Evolutionary conservation across 345 rosid species (phyloP), one percentile per base, ranked within the genome.

Genomic region (Pistacia atlantica): DNA sequence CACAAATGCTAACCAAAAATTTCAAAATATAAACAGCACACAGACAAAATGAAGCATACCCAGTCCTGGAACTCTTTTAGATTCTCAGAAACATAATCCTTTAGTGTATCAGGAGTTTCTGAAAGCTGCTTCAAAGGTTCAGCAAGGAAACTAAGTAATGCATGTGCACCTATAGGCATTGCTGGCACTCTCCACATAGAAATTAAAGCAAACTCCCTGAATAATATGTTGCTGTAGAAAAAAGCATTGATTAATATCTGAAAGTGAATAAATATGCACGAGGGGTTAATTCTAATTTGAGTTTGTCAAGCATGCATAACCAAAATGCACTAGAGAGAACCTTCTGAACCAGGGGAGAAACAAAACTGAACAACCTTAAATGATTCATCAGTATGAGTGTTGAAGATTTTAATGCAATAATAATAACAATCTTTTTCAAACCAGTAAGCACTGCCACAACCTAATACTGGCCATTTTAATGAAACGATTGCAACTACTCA

Each of bases 141-240:
- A 71, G 99, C 99, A 96, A 96, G 97, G 75, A 90, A 85, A 90
- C 98, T 87, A 79, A 93, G 95, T 79, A 96, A 86, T 38, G 84
- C 78, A 79, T 96, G 98, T 54, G 99, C 98, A 82, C 99, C 99
- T 42, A 96, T 88, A 48, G 99, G 99, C 91, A 92, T 88, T 76
- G 88, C 91, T 66, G 98, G 99, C 65, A 93, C 95, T 82, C 99
- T 90, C 99, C 97, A 96, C 97, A 96, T 90, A 72, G 99, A 90
- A 80, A 96, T 90, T 82, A 96, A 80, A 67, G 98, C 95, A 65
- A 96, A 93, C 87, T 96, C 99, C 81, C 99, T 86, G 86, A 96
- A 96, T 70, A 93, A 80, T 77, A 92, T 87, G 82, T 96, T 96
- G 92, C 99, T 93, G 80, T 35, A 80, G 20, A 80, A 81, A 72